Evolutionary conservation across 768 basidiomycete genomes (phyloP).

Genomic region (Lactarius akahatsu): DNA sequence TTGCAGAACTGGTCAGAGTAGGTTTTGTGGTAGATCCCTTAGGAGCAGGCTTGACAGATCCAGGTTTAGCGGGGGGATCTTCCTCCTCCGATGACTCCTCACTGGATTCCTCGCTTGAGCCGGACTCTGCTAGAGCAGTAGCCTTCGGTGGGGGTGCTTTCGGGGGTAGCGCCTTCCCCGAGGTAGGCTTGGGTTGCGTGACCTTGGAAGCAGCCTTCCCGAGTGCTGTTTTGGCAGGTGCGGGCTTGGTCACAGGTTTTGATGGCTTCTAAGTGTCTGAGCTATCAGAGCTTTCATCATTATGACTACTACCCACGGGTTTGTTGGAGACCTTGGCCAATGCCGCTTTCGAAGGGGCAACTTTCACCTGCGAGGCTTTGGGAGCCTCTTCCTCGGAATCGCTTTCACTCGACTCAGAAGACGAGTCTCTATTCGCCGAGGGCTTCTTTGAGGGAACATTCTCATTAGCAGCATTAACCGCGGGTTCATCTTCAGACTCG

Average conservation of each 20-base stretch:
- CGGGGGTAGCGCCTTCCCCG: constrained; percentile 31
- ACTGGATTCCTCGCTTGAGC: constrained; percentile 27
- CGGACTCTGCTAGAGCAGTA: constrained; percentile 7
- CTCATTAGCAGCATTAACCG: background rate
- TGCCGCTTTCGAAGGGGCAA: background rate
- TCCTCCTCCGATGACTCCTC: constrained; percentile 26
- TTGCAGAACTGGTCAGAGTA: constrained; percentile 6
- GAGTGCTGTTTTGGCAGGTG: constrained; percentile 14
- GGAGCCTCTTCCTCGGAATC: constrained; percentile 12
- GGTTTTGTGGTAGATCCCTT: constrained; percentile 8
- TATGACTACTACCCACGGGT: background rate
- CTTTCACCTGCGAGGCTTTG: constrained; percentile 1
- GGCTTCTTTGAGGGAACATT: background rate
- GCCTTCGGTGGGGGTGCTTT: constrained; percentile 36
- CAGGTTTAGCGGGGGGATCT: constrained; percentile 18
- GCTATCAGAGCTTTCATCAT: constrained; percentile 20
- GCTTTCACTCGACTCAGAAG: constrained; percentile 28
- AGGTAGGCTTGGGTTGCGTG: constrained; percentile 26
- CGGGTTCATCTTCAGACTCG: constrained; percentile 11
- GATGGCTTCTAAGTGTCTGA: constrained; percentile 12
- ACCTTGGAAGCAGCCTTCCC: constrained; percentile 16
- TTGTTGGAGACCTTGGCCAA: constrained; percentile 7
- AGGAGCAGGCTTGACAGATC: constrained; percentile 1
- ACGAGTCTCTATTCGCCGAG: constrained; percentile 28
- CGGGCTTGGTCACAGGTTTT: constrained; percentile 17